Evolutionary conservation across 2,329 filamentous ascomycete species (phyloP).

Genomic region (Balansia obtecta): DNA sequence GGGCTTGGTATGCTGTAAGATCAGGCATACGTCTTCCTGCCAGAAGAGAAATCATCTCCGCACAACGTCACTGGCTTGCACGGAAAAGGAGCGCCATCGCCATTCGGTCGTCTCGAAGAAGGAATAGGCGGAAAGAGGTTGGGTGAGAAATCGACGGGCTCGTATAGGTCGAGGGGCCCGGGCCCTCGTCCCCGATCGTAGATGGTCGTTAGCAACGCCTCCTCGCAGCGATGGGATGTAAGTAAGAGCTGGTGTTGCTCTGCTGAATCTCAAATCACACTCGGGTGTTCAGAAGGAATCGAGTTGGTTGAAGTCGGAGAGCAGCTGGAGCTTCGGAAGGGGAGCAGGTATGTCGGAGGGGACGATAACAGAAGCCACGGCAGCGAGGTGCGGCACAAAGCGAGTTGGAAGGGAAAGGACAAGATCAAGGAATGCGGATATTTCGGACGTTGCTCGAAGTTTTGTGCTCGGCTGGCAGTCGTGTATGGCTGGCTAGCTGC

Average conservation of each 20-base stretch:
- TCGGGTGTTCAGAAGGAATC: background rate
- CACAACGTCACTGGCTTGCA: constrained; percentile 2
- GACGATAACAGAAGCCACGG: background rate
- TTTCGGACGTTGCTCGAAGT: background rate
- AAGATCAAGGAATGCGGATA: background rate
- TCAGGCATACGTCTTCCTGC: constrained; percentile 2
- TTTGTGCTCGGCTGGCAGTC: background rate
- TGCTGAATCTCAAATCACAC: background rate
- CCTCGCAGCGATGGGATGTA: background rate
- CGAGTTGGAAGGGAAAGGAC: background rate
- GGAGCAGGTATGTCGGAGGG: background rate
- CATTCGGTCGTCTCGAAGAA: background rate
- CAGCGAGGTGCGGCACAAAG: background rate
- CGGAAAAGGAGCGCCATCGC: constrained; percentile 3
- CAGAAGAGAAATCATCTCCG: constrained; percentile 2
- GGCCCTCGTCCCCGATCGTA: background rate
- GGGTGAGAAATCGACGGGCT: background rate
- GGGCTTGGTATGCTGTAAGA: background rate
- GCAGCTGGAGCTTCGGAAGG: background rate
- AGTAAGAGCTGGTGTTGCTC: background rate
- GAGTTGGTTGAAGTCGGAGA: background rate
- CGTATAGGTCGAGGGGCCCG: background rate
- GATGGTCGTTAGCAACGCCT: background rate
- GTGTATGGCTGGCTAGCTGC: background rate
- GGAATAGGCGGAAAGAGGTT: background rate